Evolutionary conservation across 768 basidiomycete species (phyloP).

Genomic region (Pleurotus ostreatus): DNA sequence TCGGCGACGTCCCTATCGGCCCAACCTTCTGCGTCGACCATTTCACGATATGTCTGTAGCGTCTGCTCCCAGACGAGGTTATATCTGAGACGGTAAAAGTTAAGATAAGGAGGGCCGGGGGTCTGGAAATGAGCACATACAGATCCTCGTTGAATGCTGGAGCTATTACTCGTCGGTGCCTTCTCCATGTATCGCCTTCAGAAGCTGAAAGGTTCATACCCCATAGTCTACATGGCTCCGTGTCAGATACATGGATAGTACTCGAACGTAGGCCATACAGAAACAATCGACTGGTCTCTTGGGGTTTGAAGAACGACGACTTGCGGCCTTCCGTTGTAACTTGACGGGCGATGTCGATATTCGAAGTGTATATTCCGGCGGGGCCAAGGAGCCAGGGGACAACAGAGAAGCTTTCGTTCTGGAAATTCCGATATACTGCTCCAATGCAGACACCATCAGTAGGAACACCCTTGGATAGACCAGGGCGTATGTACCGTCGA

Average conservation of each 20-base stretch:
- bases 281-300: conserved; percentile 22
- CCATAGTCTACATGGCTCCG: conserved; percentile 14
- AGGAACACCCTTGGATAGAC: background rate
- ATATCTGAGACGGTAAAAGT: conserved; percentile 23
- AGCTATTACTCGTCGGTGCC: conserved; percentile 27
- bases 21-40: conserved; percentile 35
- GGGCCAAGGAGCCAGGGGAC: conserved; percentile 34
- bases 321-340: conserved; percentile 35
- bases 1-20: conserved; percentile 20
- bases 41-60: conserved; percentile 29
- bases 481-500: conserved; percentile 21
- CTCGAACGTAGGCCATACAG: conserved; percentile 21
- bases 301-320: conserved; percentile 36
- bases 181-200: conserved; percentile 26
- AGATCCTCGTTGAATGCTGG: conserved; percentile 26
- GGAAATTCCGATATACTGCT: conserved; percentile 30
- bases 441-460: background rate
- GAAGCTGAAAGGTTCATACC: conserved; percentile 27
- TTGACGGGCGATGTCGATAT: conserved; percentile 44
- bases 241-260: no score
- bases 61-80: conserved; percentile 38
- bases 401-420: conserved; percentile 36
- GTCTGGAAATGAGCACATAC: conserved; percentile 12
- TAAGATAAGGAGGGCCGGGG: background rate
- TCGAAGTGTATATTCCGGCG: conserved; percentile 36